A percentile compares a stretch with the other conserved stretches of the same genome.
Conservation (phyloP, 140 eudicot species). For the Eryngium alpinum region DNA sequence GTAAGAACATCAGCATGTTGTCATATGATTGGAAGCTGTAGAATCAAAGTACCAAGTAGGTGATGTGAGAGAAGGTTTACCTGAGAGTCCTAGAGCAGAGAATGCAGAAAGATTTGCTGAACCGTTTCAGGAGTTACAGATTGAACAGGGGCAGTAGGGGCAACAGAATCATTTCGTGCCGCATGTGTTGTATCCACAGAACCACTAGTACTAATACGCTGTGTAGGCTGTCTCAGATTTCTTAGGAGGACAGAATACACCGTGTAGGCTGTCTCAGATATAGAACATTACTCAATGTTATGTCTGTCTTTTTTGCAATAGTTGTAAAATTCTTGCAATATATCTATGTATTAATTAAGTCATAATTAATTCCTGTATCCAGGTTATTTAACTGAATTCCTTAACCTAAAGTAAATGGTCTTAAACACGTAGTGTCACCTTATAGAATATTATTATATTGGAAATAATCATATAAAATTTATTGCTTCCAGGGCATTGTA, state of each 20-base stretch:
- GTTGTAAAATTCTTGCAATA: conserved; percentile 2
- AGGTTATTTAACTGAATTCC: no score
- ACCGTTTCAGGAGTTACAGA: conserved; percentile 10
- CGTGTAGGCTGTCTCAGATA: conserved; percentile 10
- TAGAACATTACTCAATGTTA: conserved; percentile 21
- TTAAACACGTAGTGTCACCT: no score
- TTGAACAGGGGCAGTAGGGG: neutral
- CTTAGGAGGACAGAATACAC: conserved; percentile 7
- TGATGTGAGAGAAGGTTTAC: conserved; percentile 3
- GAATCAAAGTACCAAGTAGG: conserved; percentile 16
- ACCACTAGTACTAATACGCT: neutral
- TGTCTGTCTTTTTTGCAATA: conserved; percentile 23
- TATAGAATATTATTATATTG: no score
- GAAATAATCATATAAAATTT: no score
- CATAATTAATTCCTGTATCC: no score
- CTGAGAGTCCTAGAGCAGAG: conserved; percentile 6
- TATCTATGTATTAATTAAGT: no score
- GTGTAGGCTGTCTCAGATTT: conserved; percentile 16
- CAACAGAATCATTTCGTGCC: neutral
- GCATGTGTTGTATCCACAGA: neutral
- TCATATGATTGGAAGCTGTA: conserved; percentile 12
- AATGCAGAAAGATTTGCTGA: conserved; percentile 19
- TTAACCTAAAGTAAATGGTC: no score
- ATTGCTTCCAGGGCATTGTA: no score
- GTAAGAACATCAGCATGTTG: neutral